phyloP scores from a whole-genome alignment of 768 basidiomycete genomes.

The Calocybe indica region DNA sequence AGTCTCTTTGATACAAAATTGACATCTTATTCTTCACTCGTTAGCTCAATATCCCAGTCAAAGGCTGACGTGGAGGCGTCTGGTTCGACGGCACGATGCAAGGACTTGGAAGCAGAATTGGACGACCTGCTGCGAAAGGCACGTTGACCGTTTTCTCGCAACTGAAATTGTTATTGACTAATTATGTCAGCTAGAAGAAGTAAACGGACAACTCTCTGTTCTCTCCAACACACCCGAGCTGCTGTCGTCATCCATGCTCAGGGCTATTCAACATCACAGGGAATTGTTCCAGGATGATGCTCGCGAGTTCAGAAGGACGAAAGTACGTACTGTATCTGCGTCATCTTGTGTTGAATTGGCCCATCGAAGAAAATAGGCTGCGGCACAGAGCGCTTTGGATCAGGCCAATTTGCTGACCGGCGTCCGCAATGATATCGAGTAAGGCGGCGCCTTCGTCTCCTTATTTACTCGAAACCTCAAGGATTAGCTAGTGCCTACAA shows the following conservation, averaged over 20 bases:
- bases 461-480: not conserved
- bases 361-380: slow-evolving; percentile 38
- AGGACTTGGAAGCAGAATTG: slow-evolving; percentile 80
- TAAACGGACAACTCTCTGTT: slow-evolving; percentile 70
- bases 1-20: slow-evolving; percentile 89
- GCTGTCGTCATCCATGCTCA: slow-evolving; percentile 78
- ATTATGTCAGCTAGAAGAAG: slow-evolving; percentile 66
- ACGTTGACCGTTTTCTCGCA: slow-evolving; percentile 3
- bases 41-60: slow-evolving; percentile 52
- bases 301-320: slow-evolving; percentile 80
- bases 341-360: not conserved
- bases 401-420: slow-evolving; percentile 84
- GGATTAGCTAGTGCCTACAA: slow-evolving; percentile 69
- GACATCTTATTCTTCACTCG: slow-evolving; percentile 84
- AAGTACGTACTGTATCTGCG: slow-evolving; percentile 40
- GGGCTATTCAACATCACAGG: slow-evolving; percentile 85
- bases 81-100: slow-evolving; percentile 68
- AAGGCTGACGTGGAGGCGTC: slow-evolving; percentile 63
- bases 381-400: slow-evolving; percentile 77
- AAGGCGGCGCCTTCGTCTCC: slow-evolving; percentile 17
- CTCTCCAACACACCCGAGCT: slow-evolving; percentile 64
- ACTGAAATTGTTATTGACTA: not conserved
- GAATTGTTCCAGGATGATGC: slow-evolving; percentile 87
- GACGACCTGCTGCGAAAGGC: slow-evolving; percentile 87
- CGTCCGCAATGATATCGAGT: slow-evolving; percentile 97